Evolutionary conservation across 257 asterid species (phyloP).

Genomic region (Lithospermum erythrorhizon): DNA sequence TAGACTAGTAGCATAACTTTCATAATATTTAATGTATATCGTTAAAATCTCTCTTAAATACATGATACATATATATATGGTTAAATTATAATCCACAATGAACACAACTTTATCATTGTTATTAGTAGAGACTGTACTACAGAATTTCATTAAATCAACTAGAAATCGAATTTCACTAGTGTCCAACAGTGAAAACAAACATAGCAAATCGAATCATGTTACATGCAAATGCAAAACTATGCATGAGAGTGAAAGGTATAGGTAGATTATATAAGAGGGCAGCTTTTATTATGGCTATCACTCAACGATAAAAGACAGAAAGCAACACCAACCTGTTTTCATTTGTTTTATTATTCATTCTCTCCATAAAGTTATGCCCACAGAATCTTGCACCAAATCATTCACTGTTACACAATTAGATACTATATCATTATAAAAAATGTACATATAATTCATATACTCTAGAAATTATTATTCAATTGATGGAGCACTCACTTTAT

Average conservation of each 20-base stretch:
- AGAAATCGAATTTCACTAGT: too few relatives aligned
- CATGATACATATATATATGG: too few relatives aligned
- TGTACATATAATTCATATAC: too few relatives aligned
- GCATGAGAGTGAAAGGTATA: conserved; percentile 8
- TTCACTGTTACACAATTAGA: conserved; percentile 16
- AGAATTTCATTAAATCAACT: too few relatives aligned
- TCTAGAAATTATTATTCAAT: background rate
- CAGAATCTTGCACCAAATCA: conserved; percentile 50
- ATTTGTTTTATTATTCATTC: conserved; percentile 25
- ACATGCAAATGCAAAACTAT: background rate
- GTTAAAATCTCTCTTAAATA: too few relatives aligned
- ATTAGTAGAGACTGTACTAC: too few relatives aligned
- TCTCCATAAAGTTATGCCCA: conserved; percentile 32
- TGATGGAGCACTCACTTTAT: conserved; percentile 9
- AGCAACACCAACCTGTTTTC: conserved; percentile 31
- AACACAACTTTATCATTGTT: too few relatives aligned
- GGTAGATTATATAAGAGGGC: background rate
- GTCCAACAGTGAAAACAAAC: too few relatives aligned
- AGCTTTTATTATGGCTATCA: background rate
- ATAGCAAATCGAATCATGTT: too few relatives aligned
- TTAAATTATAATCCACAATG: too few relatives aligned
- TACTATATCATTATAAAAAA: background rate
- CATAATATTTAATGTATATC: too few relatives aligned
- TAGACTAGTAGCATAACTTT: too few relatives aligned
- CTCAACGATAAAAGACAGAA: conserved; percentile 25